phyloP scores from a whole-genome alignment of 306 rosid genomes.

The Delonix regia region DNA sequence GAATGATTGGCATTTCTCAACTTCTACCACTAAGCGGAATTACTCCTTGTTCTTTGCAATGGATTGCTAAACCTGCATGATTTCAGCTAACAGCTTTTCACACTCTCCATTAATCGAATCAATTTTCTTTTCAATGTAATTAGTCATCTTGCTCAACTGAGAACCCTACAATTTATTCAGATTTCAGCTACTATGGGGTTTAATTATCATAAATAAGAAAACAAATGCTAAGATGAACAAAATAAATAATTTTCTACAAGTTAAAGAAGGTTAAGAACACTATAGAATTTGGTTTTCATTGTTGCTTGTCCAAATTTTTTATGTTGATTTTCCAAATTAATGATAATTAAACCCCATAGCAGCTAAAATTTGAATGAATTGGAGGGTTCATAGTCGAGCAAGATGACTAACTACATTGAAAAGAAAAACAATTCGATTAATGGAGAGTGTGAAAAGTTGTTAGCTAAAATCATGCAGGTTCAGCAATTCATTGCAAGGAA shows the following conservation, averaged over 20 bases:
- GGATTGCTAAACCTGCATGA: background rate
- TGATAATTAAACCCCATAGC: background rate
- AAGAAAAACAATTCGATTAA: background rate
- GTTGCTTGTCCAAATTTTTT: too few species aligned
- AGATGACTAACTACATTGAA: conserved; percentile 19
- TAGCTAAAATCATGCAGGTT: background rate
- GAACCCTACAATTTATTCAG: too few species aligned
- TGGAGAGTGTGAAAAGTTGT: background rate
- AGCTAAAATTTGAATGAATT: background rate
- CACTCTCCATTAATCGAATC: background rate
- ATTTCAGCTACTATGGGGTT: too few species aligned
- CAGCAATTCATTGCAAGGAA: background rate
- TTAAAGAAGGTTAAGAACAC: too few species aligned
- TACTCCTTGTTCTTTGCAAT: too few species aligned
- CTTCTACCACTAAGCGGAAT: background rate
- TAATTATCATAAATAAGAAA: too few species aligned
- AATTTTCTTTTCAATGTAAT: background rate
- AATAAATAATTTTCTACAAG: too few species aligned
- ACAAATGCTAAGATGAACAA: too few species aligned
- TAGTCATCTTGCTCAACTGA: conserved; percentile 5
- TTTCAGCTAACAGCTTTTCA: background rate
- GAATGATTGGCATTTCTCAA: background rate
- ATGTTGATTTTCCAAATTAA: too few species aligned
- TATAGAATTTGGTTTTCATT: too few species aligned
- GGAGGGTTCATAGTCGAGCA: background rate